Evolutionary conservation across 192 early-diverging fungal genomes (phyloP).

Genomic region (Jimgerdemannia lactiflua): DNA sequence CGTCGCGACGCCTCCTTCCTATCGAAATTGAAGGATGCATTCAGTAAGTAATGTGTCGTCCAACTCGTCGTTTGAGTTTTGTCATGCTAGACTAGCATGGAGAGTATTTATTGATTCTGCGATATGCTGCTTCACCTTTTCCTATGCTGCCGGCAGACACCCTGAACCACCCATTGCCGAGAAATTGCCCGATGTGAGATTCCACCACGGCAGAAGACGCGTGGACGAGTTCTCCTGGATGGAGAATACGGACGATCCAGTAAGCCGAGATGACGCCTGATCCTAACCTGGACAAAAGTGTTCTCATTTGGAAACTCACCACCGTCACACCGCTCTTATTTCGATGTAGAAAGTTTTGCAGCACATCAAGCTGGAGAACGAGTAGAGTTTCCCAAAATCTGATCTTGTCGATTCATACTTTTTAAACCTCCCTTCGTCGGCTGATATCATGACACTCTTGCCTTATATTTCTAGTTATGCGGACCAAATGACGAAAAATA

Average conservation of each 20-base stretch:
- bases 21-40: not conserved
- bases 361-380: constrained; percentile 50
- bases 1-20: not conserved
- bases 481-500: constrained; percentile 12
- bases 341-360: constrained; percentile 35
- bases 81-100: not conserved
- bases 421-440: not conserved
- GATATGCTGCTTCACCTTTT: not conserved
- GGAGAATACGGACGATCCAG: constrained; percentile 42
- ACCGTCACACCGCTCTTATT: not conserved
- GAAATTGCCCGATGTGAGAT: not conserved
- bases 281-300: no score
- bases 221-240: constrained; percentile 53
- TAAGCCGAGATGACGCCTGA: constrained; percentile 13
- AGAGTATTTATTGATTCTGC: not conserved
- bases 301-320: not conserved
- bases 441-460: not conserved
- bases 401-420: not conserved
- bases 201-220: constrained; percentile 35
- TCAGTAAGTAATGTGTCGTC: not conserved
- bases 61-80: not conserved
- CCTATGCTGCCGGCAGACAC: not conserved
- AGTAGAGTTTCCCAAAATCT: constrained; percentile 18
- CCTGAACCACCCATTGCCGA: not conserved
- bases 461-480: constrained; percentile 18